Percentiles rank a stretch among this genome's conserved stretches.
phyloP scores from a whole-genome alignment of 2,329 filamentous ascomycete species.

The Fusarium miscanthi region DNA sequence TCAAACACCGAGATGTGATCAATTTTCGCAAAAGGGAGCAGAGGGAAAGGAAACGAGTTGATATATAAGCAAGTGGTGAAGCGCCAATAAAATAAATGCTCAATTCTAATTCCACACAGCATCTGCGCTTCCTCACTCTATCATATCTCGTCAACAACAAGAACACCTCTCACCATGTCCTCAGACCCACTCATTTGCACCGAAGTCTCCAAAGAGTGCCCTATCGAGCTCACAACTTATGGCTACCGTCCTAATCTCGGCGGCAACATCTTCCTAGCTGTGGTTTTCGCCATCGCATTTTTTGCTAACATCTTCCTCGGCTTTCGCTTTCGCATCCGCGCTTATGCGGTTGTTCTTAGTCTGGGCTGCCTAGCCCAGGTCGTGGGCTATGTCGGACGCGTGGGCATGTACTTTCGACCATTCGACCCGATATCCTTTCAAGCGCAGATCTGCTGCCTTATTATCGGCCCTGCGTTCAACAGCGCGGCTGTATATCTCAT shows the following conservation, averaged over 20 bases:
- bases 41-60: rapidly evolving
- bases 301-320: constrained; percentile 2
- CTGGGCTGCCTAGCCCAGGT: background rate
- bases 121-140: rapidly evolving
- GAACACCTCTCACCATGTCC: background rate
- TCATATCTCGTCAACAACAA: background rate
- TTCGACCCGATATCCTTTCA: constrained; percentile 8
- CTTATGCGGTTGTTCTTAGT: constrained; percentile 6
- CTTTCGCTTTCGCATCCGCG: background rate
- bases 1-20: background rate
- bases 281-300: background rate
- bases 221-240: background rate
- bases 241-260: constrained; percentile 7
- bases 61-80: background rate
- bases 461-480: constrained; percentile 19
- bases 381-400: background rate
- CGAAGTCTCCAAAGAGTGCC: constrained; percentile 3
- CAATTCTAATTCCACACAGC: background rate
- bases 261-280: background rate
- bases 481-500: constrained; percentile 20
- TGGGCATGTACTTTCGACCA: constrained; percentile 10
- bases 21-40: background rate
- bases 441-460: constrained; percentile 5
- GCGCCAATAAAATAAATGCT: rapidly evolving
- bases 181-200: background rate